These are phyloP conservation scores for Cerrena zonata DNA, from an alignment of 1,284 basidiomycete species.

Conservation along the genomic window DNA sequence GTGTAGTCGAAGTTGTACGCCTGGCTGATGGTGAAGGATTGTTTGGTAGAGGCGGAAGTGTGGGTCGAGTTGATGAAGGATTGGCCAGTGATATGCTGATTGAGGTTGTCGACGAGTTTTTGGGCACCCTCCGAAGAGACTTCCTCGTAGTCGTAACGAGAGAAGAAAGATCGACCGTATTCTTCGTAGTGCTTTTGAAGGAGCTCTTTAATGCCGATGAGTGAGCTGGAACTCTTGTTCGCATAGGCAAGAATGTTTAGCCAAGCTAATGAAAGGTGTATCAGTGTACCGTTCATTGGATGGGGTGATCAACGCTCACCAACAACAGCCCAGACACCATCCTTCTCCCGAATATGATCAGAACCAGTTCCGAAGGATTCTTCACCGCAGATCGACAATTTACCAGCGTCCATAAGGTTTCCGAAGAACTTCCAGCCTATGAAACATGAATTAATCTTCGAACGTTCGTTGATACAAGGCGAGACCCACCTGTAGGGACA, in stretches of 20 bases:
- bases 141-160: slow-evolving; percentile 98
- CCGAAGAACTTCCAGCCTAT: slow-evolving; percentile 99
- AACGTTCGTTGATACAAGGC: neutral
- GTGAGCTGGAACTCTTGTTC: slow-evolving; percentile 74
- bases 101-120: slow-evolving; percentile 76
- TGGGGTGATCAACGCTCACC: slow-evolving; percentile 46
- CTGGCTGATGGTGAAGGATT: slow-evolving; percentile 74
- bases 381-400: slow-evolving; percentile 95
- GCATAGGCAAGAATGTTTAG: slow-evolving; percentile 93
- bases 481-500: slow-evolving; percentile 81
- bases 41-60: slow-evolving; percentile 59
- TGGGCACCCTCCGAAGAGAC: slow-evolving; percentile 87
- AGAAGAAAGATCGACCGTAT: slow-evolving; percentile 98
- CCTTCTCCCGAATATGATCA: slow-evolving; percentile 99
- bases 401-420: slow-evolving; percentile 97
- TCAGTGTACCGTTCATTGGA: slow-evolving; percentile 16
- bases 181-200: slow-evolving; percentile 82
- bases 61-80: slow-evolving; percentile 66
- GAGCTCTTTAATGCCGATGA: slow-evolving; percentile 84
- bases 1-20: slow-evolving; percentile 92
- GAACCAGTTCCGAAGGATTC: slow-evolving; percentile 99
- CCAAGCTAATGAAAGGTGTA: slow-evolving; percentile 69
- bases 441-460: slow-evolving; percentile 4
- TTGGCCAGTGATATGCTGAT: slow-evolving; percentile 61
- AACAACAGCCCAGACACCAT: slow-evolving; percentile 94